Evolutionary conservation across 1,139 yeast genomes (phyloP).

Genomic region (Lodderomyces theae): DNA sequence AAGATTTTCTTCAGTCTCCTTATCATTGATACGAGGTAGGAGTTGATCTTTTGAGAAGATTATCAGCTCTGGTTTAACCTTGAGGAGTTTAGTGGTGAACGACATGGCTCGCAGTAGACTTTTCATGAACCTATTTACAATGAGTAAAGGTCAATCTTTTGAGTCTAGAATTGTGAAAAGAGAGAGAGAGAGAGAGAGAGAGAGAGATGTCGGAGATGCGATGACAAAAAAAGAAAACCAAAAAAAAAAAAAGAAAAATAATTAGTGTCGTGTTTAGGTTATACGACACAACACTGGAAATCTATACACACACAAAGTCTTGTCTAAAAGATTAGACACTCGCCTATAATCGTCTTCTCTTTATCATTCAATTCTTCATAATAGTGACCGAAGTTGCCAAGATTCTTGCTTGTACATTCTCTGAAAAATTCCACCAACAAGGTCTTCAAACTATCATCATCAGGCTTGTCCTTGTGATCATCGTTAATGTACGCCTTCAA

Average conservation of each 20-base stretch:
- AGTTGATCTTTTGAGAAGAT: conserved; percentile 21
- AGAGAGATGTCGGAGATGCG: background rate
- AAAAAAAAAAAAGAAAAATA: too few relatives aligned
- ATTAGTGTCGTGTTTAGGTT: too few relatives aligned
- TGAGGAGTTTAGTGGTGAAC: conserved; percentile 30
- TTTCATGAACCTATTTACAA: too few relatives aligned
- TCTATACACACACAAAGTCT: background rate
- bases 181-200: background rate
- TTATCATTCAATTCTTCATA: conserved; percentile 52
- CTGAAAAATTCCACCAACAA: conserved; percentile 61
- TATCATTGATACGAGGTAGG: conserved; percentile 48
- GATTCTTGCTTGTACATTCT: conserved; percentile 54
- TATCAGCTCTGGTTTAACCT: conserved; percentile 30
- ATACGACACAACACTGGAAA: background rate
- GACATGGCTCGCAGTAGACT: conserved; percentile 6
- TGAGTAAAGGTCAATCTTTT: too few relatives aligned
- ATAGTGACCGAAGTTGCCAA: conserved; percentile 52
- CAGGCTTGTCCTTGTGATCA: conserved; percentile 33
- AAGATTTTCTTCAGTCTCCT: conserved; percentile 48
- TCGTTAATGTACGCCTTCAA: conserved; percentile 53
- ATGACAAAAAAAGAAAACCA: too few relatives aligned
- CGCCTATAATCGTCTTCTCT: conserved; percentile 57
- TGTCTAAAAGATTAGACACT: conserved; percentile 31
- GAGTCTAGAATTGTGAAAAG: background rate
- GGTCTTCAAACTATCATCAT: conserved; percentile 42